phyloP scores from a whole-genome alignment of 768 basidiomycete genomes.

The Porphyrellus cyaneotinctus region DNA sequence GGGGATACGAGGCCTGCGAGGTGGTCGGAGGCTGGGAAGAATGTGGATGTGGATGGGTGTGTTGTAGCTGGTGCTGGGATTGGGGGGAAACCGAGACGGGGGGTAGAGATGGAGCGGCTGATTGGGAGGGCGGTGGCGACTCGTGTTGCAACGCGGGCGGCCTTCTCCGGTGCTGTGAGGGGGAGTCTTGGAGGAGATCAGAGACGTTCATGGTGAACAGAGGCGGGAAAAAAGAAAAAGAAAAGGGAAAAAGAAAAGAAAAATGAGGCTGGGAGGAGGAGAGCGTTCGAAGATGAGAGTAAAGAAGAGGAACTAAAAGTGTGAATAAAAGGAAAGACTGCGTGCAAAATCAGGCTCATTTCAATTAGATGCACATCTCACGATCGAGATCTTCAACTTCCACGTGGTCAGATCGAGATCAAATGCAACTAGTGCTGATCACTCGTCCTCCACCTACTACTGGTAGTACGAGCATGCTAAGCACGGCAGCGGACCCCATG shows the following conservation, averaged over 20 bases:
- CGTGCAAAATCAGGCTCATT: slow-evolving; percentile 32
- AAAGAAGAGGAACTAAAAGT: slow-evolving; percentile 24
- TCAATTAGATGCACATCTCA: slow-evolving; percentile 33
- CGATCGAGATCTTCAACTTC: slow-evolving; percentile 28
- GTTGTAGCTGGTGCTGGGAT: slow-evolving; percentile 29
- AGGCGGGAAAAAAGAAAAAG: background rate
- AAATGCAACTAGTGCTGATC: slow-evolving; percentile 9
- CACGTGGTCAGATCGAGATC: slow-evolving; percentile 33
- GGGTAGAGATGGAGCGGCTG: slow-evolving; percentile 23
- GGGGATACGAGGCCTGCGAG: slow-evolving; percentile 18
- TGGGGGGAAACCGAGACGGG: slow-evolving; percentile 32
- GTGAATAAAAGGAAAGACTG: slow-evolving; percentile 28
- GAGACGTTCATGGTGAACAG: slow-evolving; percentile 56
- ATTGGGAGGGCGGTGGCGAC: slow-evolving; percentile 25
- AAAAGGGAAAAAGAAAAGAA: background rate
- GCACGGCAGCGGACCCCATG: too few species aligned
- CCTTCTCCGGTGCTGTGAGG: slow-evolving; percentile 49
- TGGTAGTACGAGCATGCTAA: background rate
- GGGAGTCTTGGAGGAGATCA: slow-evolving; percentile 64
- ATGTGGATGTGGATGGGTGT: slow-evolving; percentile 18
- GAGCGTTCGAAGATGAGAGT: slow-evolving; percentile 21
- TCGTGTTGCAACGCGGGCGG: slow-evolving; percentile 26
- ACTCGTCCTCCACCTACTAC: background rate
- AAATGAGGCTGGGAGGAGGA: slow-evolving; percentile 4
- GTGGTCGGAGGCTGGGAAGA: slow-evolving; percentile 13